Evolutionary conservation across 768 basidiomycete genomes (phyloP).

Genomic region (Suillus occidentalis): DNA sequence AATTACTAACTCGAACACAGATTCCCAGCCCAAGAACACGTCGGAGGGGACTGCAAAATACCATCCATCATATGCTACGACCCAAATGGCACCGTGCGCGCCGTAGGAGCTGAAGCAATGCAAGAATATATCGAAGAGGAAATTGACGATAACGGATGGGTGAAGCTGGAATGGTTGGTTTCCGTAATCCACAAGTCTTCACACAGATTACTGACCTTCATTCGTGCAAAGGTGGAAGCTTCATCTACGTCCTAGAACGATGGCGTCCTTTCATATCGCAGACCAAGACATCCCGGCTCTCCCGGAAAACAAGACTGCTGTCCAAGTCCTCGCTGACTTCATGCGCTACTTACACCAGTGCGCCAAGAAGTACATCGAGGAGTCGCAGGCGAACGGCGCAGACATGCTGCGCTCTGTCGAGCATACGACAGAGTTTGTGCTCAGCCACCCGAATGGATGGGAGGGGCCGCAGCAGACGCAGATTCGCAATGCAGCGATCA

Average conservation of each 20-base stretch:
- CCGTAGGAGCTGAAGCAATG: slow-evolving; percentile 47
- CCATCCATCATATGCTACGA: slow-evolving; percentile 52
- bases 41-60: slow-evolving; percentile 51
- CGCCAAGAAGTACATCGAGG: slow-evolving; percentile 43
- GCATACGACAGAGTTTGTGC: slow-evolving; percentile 42
- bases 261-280: slow-evolving; percentile 21
- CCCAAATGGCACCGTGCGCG: slow-evolving; percentile 35
- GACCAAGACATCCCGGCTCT: slow-evolving; percentile 41
- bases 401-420: slow-evolving; percentile 44
- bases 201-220: slow-evolving; percentile 10
- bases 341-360: slow-evolving; percentile 46
- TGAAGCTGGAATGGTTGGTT: slow-evolving; percentile 32
- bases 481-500: slow-evolving; percentile 44
- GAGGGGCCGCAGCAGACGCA: slow-evolving; percentile 43
- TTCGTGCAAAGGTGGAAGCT: slow-evolving; percentile 34
- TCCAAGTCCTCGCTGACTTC: slow-evolving; percentile 50
- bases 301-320: slow-evolving; percentile 41
- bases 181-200: background rate
- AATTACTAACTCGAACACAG: slow-evolving; percentile 27
- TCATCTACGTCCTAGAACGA: slow-evolving; percentile 31
- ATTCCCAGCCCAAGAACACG: slow-evolving; percentile 46
- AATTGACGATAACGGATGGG: slow-evolving; percentile 39
- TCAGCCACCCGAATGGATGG: slow-evolving; percentile 52
- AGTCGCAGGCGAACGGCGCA: slow-evolving; percentile 43
- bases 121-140: slow-evolving; percentile 37